A percentile compares a stretch with the other conserved stretches of the same genome.
Conservation (phyloP, 2,329 filamentous ascomycete genomes). For the Erysiphe pulchra region DNA sequence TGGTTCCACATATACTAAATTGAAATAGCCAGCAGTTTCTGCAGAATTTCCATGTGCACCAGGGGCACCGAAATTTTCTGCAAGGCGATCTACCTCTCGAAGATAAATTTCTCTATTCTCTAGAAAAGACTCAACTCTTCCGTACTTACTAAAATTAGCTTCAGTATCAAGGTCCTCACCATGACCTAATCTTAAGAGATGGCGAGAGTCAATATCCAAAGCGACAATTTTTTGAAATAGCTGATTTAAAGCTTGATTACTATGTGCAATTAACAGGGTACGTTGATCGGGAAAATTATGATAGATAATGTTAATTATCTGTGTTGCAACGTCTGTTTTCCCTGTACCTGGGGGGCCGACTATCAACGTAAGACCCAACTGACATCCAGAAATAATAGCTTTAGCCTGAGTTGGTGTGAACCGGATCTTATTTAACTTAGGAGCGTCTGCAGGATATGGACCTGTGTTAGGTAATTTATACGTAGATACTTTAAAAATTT, state of each 20-base stretch:
- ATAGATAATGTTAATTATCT: constrained; percentile 97
- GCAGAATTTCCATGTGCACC: constrained; percentile 92
- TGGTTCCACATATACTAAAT: constrained; percentile 70
- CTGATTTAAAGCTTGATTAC: constrained; percentile 93
- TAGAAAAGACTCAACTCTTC: constrained; percentile 82
- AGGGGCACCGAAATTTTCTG: constrained; percentile 59
- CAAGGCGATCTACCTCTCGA: constrained; percentile 63
- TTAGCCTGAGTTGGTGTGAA: constrained; percentile 84
- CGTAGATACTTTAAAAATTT: constrained; percentile 59
- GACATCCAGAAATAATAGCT: constrained; percentile 78
- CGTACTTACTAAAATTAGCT: constrained; percentile 76
- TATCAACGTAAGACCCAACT: constrained; percentile 79
- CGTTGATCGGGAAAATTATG: constrained; percentile 89
- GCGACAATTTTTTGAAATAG: constrained; percentile 95
- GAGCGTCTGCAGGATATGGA: constrained; percentile 65
- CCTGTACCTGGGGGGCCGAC: constrained; percentile 90
- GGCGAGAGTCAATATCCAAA: constrained; percentile 82
- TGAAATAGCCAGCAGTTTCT: constrained; percentile 93
- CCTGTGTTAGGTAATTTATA: constrained; percentile 76
- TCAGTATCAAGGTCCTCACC: constrained; percentile 80
- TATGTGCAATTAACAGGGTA: constrained; percentile 81
- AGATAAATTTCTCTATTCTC: constrained; percentile 63
- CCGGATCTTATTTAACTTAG: constrained; percentile 56
- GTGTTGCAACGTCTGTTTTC: constrained; percentile 96
- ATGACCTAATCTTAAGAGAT: constrained; percentile 75